Percentiles rank a stretch among this genome's conserved stretches.
Conservation (phyloP, 2,329 filamentous ascomycete genomes). For the Aspergillus ibericus region DNA sequence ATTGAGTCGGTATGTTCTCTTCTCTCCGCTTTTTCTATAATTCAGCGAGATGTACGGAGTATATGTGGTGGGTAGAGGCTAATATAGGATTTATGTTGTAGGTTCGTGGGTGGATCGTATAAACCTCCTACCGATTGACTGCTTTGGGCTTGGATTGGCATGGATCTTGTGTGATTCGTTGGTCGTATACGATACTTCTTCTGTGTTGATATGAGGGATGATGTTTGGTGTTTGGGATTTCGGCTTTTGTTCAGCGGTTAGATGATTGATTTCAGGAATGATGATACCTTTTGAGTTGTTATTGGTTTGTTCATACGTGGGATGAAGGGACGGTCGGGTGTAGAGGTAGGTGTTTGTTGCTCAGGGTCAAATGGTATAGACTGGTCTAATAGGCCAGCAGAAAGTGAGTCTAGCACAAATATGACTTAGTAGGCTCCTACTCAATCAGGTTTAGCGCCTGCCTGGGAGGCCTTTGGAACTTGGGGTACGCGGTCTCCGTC, state of each 20-base stretch:
- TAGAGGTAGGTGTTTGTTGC: background rate
- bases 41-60: too few species aligned
- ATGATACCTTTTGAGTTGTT: background rate
- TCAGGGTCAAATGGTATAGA: too few species aligned
- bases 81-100: background rate
- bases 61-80: background rate
- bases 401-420: too few species aligned
- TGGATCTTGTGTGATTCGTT: background rate
- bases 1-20: constrained; percentile 28
- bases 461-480: too few species aligned
- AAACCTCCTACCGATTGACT: constrained; percentile 1
- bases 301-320: background rate
- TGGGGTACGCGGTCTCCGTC: too few species aligned
- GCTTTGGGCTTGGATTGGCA: background rate
- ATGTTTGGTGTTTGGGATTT: background rate
- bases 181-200: too few species aligned
- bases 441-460: too few species aligned
- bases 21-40: background rate
- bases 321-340: background rate
- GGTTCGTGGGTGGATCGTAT: background rate
- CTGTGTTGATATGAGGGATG: too few species aligned
- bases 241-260: background rate
- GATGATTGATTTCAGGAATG: background rate
- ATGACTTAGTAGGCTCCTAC: too few species aligned
- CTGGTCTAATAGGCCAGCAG: too few species aligned